Evolutionary conservation across 176 grass and related monocot species (phyloP), one percentile per base, ranked within the genome.

Genomic region (Alloteropsis semialata): DNA sequence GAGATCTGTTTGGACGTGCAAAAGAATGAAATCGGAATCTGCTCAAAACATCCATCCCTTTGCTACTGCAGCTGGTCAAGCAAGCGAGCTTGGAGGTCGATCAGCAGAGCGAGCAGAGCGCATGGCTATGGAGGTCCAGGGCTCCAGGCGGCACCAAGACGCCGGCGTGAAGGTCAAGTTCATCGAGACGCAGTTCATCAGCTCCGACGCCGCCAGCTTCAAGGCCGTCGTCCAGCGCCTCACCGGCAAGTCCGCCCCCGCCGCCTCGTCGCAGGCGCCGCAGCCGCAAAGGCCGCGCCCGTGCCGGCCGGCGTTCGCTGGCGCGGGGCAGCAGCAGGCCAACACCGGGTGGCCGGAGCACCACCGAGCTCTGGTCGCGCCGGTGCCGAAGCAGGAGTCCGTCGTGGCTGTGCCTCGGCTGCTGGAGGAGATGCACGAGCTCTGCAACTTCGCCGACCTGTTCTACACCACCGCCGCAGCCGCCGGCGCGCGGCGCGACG

Each of bases 131-230:
- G 77, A 75, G 36, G 27, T 83, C 16, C 56, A 88, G 27, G 60
- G 69, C 21, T 63, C 60, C 46, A 76, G 69, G 66, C 56, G 27
- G 65, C 57, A 43, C 36, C 37, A 69, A 10, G 32, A 21, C 21
- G 27, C 46, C 27, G 70, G 75, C 22, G 87, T 90, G 24, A 95
- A 90, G 82, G 85, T 95, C 39, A 92, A 89, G 79, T 65, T 92
- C 82, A 88, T 95, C 88, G 90, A 95, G 90, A 92, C 93, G 69
- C 90, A 69, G 72, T 95, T 90, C 54, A 77, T 95, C 88, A 79
- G 84, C 74, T 90, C 90, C 77, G 85, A 95, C 81, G 87, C 74
- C 8, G 85, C 90, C 27, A 86, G 69, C 88, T 95, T 95, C 84
- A 95, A 95, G 90, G 34, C 90, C 74, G 88, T 92, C 65, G 88